These are phyloP conservation scores for Trichoderma brevicompactum DNA, from an alignment of 2,329 filamentous ascomycete species.

Conservation along the genomic window DNA sequence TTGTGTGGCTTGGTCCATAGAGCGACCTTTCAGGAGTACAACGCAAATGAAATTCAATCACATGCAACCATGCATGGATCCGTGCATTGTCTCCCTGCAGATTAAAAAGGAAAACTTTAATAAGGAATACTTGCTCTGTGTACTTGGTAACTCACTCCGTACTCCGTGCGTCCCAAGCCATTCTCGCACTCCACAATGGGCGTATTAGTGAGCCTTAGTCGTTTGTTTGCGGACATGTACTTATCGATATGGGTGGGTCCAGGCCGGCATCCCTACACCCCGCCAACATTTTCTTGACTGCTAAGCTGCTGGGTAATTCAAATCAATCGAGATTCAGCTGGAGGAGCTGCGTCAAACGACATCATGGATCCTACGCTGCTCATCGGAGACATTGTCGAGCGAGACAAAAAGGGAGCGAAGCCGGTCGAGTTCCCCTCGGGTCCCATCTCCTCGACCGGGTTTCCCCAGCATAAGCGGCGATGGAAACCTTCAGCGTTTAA, in stretches of 20 bases:
- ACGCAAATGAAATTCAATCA: too few relatives aligned
- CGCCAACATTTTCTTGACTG: constrained; percentile 16
- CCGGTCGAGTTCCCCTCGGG: constrained; percentile 63
- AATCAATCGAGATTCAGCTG: too few relatives aligned
- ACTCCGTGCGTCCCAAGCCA: too few relatives aligned
- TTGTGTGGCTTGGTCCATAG: too few relatives aligned
- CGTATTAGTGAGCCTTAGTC: too few relatives aligned
- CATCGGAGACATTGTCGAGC: constrained; percentile 80
- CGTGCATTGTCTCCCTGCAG: too few relatives aligned
- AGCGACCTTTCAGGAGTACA: too few relatives aligned
- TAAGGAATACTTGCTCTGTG: too few relatives aligned
- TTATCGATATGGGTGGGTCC: constrained; percentile 19
- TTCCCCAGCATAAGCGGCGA: constrained; percentile 86
- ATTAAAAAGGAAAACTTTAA: too few relatives aligned
- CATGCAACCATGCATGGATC: too few relatives aligned
- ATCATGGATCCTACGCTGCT: constrained; percentile 56
- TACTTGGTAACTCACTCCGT: too few relatives aligned
- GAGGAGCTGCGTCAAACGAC: background rate
- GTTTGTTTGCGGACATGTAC: constrained; percentile 3
- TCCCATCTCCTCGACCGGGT: constrained; percentile 63
- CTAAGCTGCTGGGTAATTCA: background rate
- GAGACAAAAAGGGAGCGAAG: constrained; percentile 61
- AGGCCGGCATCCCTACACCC: background rate
- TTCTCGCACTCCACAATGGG: too few relatives aligned
- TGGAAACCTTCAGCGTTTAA: constrained; percentile 77